Percentiles rank a stretch among this genome's conserved stretches.
phyloP scores from a whole-genome alignment of 345 rosid genomes.

The Dipteronia dyeriana region DNA sequence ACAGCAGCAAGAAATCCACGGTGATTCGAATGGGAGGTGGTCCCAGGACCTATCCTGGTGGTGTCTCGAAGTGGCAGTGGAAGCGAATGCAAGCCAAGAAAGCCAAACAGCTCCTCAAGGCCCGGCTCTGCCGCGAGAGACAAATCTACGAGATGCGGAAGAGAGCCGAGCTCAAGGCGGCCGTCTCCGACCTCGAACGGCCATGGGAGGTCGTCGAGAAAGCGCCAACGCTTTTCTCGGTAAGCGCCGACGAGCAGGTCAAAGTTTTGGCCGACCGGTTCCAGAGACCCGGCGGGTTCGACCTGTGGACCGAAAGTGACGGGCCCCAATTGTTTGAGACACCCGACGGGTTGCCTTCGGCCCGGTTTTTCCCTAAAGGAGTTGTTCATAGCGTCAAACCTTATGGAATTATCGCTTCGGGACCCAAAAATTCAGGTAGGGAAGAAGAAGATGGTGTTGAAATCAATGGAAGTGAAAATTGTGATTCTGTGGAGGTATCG shows the following conservation, averaged over 20 bases:
- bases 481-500: too few species aligned
- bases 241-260: constrained; percentile 73
- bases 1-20: constrained; percentile 27
- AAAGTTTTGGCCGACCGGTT: constrained; percentile 91
- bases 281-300: constrained; percentile 86
- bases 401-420: constrained; percentile 34
- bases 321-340: constrained; percentile 67
- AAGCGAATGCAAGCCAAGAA: constrained; percentile 91
- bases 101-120: constrained; percentile 81
- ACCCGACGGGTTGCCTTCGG: constrained; percentile 68
- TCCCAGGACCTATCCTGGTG: constrained; percentile 83
- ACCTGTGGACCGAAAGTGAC: constrained; percentile 74
- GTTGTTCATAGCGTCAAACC: constrained; percentile 82
- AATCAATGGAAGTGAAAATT: background rate
- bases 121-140: constrained; percentile 71
- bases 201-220: constrained; percentile 82
- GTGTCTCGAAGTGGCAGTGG: constrained; percentile 94
- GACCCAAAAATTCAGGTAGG: constrained; percentile 17
- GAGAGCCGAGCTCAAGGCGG: constrained; percentile 85
- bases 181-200: constrained; percentile 83
- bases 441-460: background rate
- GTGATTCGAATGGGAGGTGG: constrained; percentile 88
- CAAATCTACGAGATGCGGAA: constrained; percentile 93
- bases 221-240: constrained; percentile 76
- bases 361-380: constrained; percentile 83